These are phyloP conservation scores for Pichia gijzeniarum DNA, from an alignment of 805 yeast species.

Conservation along the genomic window DNA sequence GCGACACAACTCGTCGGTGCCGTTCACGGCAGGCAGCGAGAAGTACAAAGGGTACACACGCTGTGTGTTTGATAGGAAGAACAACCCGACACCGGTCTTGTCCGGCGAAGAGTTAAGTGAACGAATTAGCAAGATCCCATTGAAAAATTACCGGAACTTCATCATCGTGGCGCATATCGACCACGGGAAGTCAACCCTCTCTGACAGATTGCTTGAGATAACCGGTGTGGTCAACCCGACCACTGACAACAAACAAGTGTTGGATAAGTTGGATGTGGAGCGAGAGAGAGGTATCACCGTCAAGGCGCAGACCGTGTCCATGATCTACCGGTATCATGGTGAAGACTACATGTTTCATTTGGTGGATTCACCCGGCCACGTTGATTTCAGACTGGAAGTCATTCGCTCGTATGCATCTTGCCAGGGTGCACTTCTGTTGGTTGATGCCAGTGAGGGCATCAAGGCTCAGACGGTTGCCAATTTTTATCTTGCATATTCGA, in stretches of 20 bases:
- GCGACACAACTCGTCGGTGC: not conserved
- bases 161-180: constrained; percentile 96
- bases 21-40: constrained; percentile 11
- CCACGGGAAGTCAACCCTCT: constrained; percentile 74
- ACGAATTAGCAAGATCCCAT: constrained; percentile 72
- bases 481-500: constrained; percentile 80
- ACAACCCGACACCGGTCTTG: constrained; percentile 24
- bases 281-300: constrained; percentile 95
- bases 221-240: constrained; percentile 86
- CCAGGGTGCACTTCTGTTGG: constrained; percentile 84
- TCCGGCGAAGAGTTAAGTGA: constrained; percentile 23
- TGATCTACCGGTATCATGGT: constrained; percentile 67
- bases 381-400: constrained; percentile 91
- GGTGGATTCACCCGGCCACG: constrained; percentile 98
- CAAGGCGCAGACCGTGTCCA: constrained; percentile 93
- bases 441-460: constrained; percentile 94
- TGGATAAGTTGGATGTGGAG: constrained; percentile 90
- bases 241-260: constrained; percentile 63
- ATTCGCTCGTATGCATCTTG: constrained; percentile 93
- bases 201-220: constrained; percentile 79
- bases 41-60: constrained; percentile 25
- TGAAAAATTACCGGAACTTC: constrained; percentile 78
- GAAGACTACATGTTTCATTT: constrained; percentile 79
- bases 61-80: constrained; percentile 21
- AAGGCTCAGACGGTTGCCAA: constrained; percentile 99